phyloP scores from a whole-genome alignment of 2,329 filamentous ascomycete species.

The Aureobasidium sp. region DNA sequence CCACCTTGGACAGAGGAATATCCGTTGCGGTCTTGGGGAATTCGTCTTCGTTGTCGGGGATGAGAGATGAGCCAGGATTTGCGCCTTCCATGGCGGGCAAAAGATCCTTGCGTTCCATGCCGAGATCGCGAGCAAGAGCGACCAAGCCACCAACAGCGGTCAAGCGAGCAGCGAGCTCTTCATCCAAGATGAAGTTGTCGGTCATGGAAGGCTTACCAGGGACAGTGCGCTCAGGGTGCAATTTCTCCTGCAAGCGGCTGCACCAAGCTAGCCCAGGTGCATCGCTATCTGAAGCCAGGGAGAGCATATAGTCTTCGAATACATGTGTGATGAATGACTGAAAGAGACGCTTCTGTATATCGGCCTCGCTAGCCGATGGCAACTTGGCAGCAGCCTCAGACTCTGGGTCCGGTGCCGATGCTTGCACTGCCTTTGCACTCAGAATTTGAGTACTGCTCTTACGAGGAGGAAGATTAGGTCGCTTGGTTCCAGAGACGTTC shows the following conservation, averaged over 20 bases:
- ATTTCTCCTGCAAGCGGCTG: constrained; percentile 59
- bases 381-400: constrained; percentile 36
- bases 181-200: constrained; percentile 58
- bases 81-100: constrained; percentile 22
- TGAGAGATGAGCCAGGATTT: not conserved
- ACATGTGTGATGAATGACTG: constrained; percentile 74
- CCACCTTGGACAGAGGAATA: constrained; percentile 51
- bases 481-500: constrained; percentile 58
- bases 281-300: constrained; percentile 33
- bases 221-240: constrained; percentile 57
- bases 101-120: constrained; percentile 43
- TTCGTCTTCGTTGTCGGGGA: constrained; percentile 44
- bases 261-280: constrained; percentile 45
- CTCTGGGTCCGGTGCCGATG: constrained; percentile 51
- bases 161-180: constrained; percentile 54
- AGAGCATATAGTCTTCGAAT: constrained; percentile 65
- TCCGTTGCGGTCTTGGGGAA: constrained; percentile 46
- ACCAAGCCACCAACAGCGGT: constrained; percentile 66
- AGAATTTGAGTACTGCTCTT: constrained; percentile 37
- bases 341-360: constrained; percentile 57
- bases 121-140: constrained; percentile 56
- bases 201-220: constrained; percentile 55
- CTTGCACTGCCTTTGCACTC: not conserved
- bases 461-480: constrained; percentile 57
- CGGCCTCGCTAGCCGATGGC: constrained; percentile 47